Conservation (phyloP, 305 asterid genomes). For the Withania somnifera region DNA sequence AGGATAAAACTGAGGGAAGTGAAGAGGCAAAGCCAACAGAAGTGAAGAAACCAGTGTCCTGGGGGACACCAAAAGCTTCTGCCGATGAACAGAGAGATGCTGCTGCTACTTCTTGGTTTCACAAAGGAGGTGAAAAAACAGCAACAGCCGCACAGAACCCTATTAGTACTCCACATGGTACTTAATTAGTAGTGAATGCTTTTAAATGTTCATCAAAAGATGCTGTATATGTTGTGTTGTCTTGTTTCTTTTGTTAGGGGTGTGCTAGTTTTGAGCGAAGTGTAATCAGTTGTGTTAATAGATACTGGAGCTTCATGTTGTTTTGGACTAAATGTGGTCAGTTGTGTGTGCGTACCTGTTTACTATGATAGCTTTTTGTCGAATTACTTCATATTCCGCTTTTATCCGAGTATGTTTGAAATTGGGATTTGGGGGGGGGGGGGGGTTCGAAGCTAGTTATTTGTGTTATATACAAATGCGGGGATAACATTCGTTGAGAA, state of each 20-base stretch:
- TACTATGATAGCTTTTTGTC: no score
- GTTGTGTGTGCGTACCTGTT: neutral
- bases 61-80: conserved; percentile 21
- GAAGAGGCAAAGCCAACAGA: conserved; percentile 12
- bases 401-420: no score
- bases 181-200: neutral
- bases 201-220: neutral
- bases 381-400: neutral
- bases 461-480: no score
- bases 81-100: conserved; percentile 1
- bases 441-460: no score
- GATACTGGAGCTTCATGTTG: neutral
- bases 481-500: no score
- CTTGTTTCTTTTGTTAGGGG: neutral
- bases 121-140: conserved; percentile 22
- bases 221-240: neutral
- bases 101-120: conserved; percentile 36
- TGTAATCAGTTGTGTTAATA: neutral
- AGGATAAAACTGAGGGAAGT: conserved; percentile 6
- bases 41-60: conserved; percentile 42
- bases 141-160: conserved; percentile 15
- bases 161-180: neutral
- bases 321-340: neutral
- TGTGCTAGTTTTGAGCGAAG: neutral
- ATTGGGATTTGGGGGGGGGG: no score